These are phyloP conservation scores for Lichina pygmaea DNA, from an alignment of 495 filamentous ascomycete genomes.

Conservation along the genomic window DNA sequence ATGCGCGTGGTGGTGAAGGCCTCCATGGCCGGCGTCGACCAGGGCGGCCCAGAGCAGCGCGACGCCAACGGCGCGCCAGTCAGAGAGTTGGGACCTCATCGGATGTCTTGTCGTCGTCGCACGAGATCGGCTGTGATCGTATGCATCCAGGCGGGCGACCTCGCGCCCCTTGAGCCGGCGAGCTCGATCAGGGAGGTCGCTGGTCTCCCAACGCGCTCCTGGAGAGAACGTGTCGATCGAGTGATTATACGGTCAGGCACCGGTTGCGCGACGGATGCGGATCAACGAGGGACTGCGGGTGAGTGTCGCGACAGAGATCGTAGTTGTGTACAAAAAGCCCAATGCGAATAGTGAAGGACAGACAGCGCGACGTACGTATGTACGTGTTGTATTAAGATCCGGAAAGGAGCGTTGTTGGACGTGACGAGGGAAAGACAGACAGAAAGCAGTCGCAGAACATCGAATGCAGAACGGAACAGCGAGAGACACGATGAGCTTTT, in stretches of 20 bases:
- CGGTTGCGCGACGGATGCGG: no score
- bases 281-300: no score
- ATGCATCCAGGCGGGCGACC: no score
- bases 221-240: neutral
- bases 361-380: neutral
- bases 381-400: neutral
- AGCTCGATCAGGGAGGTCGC: neutral
- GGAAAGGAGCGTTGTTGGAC: no score
- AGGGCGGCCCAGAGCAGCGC: neutral
- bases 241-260: no score
- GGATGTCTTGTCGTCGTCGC: neutral
- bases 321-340: neutral
- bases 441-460: no score
- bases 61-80: neutral
- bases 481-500: no score
- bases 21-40: conserved; percentile 1
- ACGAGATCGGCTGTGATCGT: no score
- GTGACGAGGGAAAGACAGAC: no score
- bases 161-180: neutral
- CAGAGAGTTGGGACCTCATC: neutral
- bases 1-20: neutral
- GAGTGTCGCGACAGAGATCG: neutral
- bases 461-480: no score
- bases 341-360: neutral
- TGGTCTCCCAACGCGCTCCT: neutral